These are phyloP conservation scores for Rhodomyrtus psidioides DNA, from an alignment of 441 rosid species.

Conservation along the genomic window DNA sequence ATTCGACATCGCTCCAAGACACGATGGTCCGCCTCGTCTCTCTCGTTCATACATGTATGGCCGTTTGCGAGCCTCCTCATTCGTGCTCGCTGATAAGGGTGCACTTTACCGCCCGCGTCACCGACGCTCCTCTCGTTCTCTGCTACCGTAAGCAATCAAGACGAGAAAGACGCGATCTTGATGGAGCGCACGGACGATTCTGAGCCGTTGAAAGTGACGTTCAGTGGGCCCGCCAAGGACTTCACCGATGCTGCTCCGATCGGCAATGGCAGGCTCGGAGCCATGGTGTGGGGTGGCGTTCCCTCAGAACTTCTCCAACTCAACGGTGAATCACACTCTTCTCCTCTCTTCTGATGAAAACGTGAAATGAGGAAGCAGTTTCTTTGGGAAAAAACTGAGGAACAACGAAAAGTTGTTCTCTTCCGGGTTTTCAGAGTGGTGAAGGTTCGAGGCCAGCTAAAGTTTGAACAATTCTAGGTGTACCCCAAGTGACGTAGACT, in stretches of 20 bases:
- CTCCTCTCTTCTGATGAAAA: background rate
- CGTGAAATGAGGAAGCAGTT: background rate
- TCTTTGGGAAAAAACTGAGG: background rate
- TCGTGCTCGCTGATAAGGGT: background rate
- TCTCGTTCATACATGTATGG: background rate
- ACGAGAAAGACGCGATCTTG: background rate
- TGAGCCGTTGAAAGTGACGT: constrained; percentile 8
- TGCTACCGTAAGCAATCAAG: background rate
- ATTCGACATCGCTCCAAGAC: background rate
- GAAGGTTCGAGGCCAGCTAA: background rate
- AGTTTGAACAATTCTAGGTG: background rate
- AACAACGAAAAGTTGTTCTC: background rate
- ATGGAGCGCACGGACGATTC: background rate
- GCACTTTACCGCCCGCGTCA: background rate
- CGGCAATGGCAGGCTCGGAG: constrained; percentile 16
- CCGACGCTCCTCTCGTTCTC: background rate
- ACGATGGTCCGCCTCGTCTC: background rate
- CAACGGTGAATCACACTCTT: background rate
- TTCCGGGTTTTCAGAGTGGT: background rate
- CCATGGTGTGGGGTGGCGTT: constrained; percentile 18
- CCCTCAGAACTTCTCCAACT: constrained; percentile 12
- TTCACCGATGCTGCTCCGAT: constrained; percentile 16
- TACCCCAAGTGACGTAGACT: background rate
- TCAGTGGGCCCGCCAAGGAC: constrained; percentile 6
- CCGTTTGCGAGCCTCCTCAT: background rate